Percentiles rank a stretch among this genome's conserved stretches.
Evolutionary conservation across 257 asterid species (phyloP).

Genomic region (Plantago elongata): DNA sequence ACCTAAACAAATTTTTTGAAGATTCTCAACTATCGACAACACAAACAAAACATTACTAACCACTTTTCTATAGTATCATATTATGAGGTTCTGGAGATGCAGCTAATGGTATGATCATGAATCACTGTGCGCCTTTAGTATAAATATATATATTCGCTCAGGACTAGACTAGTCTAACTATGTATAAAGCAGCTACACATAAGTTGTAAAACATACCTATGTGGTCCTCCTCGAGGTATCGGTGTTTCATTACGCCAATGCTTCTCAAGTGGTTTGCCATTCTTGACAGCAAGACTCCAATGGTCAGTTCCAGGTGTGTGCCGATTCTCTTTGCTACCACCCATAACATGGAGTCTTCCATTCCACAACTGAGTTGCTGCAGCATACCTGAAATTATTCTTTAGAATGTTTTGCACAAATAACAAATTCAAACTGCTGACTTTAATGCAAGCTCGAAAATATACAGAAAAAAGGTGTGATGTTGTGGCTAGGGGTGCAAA

Average conservation of each 20-base stretch:
- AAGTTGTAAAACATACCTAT: slow-evolving; percentile 34
- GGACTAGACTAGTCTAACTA: neutral
- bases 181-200: neutral
- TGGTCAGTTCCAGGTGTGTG: slow-evolving; percentile 65
- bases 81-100: too few relatives aligned
- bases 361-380: slow-evolving; percentile 80
- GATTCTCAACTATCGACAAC: too few relatives aligned
- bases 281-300: slow-evolving; percentile 67
- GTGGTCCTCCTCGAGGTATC: slow-evolving; percentile 79
- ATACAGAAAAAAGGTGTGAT: too few relatives aligned
- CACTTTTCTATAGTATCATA: too few relatives aligned
- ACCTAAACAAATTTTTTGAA: too few relatives aligned
- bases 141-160: too few relatives aligned
- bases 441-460: too few relatives aligned
- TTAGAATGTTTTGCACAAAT: neutral
- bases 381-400: slow-evolving; percentile 54
- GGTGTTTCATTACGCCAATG: slow-evolving; percentile 56
- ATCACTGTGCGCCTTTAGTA: too few relatives aligned
- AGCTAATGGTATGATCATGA: too few relatives aligned
- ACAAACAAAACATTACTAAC: too few relatives aligned
- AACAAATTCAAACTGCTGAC: neutral
- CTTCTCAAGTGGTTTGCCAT: slow-evolving; percentile 60
- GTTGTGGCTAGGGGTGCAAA: too few relatives aligned
- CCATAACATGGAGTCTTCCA: slow-evolving; percentile 77
- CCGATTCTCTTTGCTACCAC: slow-evolving; percentile 80